A percentile compares a stretch with the other conserved stretches of the same genome.
phyloP scores from a whole-genome alignment of 2,329 filamentous ascomycete species.

The Samsoniella hepiali region DNA sequence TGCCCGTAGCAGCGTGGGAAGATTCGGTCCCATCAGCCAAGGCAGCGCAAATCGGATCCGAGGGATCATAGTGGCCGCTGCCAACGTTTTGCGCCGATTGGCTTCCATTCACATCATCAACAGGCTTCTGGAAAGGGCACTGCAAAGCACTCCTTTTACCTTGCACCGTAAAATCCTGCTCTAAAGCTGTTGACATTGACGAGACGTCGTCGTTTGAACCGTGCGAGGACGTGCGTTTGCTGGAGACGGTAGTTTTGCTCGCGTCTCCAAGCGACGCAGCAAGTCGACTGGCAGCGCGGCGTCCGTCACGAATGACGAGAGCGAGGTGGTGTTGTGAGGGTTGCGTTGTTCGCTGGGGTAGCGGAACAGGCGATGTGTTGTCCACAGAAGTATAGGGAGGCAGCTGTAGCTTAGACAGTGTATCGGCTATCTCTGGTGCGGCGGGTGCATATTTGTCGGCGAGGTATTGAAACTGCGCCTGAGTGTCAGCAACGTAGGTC shows the following conservation, averaged over 20 bases:
- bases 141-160: conserved; percentile 75
- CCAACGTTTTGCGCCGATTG: conserved; percentile 24
- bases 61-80: conserved; percentile 43
- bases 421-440: conserved; percentile 63
- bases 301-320: conserved; percentile 61
- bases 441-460: conserved; percentile 67
- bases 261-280: conserved; percentile 43
- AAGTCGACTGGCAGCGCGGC: conserved; percentile 54
- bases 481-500: neutral
- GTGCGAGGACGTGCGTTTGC: conserved; percentile 45
- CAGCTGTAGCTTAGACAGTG: conserved; percentile 63
- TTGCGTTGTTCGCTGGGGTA: conserved; percentile 46
- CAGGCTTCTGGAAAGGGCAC: conserved; percentile 69
- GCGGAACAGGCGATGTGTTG: conserved; percentile 49
- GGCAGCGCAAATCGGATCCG: conserved; percentile 62
- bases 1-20: conserved; percentile 36
- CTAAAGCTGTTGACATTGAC: conserved; percentile 64
- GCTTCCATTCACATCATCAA: conserved; percentile 32
- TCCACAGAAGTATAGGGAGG: conserved; percentile 51
- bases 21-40: conserved; percentile 59
- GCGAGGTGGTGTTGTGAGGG: conserved; percentile 53
- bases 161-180: conserved; percentile 86
- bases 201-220: conserved; percentile 46
- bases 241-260: conserved; percentile 51
- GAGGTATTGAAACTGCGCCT: conserved; percentile 56